Evolutionary conservation across 2,329 filamentous ascomycete species (phyloP), one percentile per base, ranked within the genome.

Genomic region (Rutstroemia sp.): DNA sequence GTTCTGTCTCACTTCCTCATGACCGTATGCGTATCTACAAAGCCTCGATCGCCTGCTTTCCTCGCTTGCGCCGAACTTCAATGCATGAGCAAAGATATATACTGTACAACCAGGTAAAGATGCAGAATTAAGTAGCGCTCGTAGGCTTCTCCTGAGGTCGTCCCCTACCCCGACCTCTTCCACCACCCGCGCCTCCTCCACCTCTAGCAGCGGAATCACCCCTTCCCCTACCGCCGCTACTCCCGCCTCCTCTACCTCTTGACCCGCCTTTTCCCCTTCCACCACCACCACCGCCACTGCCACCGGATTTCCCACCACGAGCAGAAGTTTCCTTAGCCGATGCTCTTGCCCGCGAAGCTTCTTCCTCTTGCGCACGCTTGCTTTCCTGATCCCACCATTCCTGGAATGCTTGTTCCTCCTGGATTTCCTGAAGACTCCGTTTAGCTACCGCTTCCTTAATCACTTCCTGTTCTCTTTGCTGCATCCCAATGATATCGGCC

Each of bases 381-480:
- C 86, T 90, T 71, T 96, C 92, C 60, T 88, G 85, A 63, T 95
- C 90, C 91, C 91, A 96, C 91, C 92, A 96, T 69, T 95, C 86
- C 69, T 96, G 90, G 69, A 99, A 99, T 52, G 90, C 90, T 69
- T 99, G 94, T 72, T 99, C 94, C 62, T 94, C 85, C 70, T 99
- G 94, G 58, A 99, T 99, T 61, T 97, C 94, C 67, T 95, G 86
- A 30, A 99, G 74, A 61, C 89, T 94, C 56, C 92, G 82, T 73
- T 95, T 96, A 2, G 91, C 89, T 10, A 85, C 85, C 0, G 91
- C 90, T 69, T 96, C 92, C 53, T 83, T 86, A 59, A 95, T 85
- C 18, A 83, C 81, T 57, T 90, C 83, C 67, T 95, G 94, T 69
- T 96, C 92, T 8, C 83, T 83, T 69, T 87, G 83, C 72, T 99